These are phyloP conservation scores for Anthracocystis panici-leucophaei DNA, from an alignment of 1,284 basidiomycete genomes.

Conservation along the genomic window DNA sequence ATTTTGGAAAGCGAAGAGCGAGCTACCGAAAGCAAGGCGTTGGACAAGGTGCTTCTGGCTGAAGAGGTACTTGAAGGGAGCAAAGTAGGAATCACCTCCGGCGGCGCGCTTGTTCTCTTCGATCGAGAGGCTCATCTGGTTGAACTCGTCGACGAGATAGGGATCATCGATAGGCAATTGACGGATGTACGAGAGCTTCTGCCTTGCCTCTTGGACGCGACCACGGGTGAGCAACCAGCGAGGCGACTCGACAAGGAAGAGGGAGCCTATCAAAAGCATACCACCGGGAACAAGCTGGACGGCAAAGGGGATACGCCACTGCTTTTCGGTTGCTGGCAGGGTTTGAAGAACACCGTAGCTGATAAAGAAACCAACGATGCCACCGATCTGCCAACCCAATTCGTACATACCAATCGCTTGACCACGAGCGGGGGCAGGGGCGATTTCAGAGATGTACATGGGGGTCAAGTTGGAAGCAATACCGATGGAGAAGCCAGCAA, in stretches of 20 bases:
- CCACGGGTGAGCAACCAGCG: slow-evolving; percentile 76
- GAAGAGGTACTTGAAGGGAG: slow-evolving; percentile 52
- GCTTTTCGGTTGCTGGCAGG: slow-evolving; percentile 67
- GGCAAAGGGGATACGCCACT: slow-evolving; percentile 74
- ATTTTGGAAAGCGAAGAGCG: slow-evolving; percentile 33
- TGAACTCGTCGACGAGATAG: slow-evolving; percentile 51
- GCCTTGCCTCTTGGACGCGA: slow-evolving; percentile 59
- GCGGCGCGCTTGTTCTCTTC: slow-evolving; percentile 11
- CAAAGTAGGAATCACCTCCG: slow-evolving; percentile 39
- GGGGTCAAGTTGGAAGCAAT: slow-evolving; percentile 68
- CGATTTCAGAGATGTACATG: slow-evolving; percentile 69
- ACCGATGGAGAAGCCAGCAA: slow-evolving; percentile 71
- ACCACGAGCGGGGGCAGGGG: slow-evolving; percentile 72
- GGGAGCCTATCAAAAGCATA: slow-evolving; percentile 64
- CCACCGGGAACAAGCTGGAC: slow-evolving; percentile 74
- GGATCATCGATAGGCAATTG: slow-evolving; percentile 60
- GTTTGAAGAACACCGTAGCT: slow-evolving; percentile 72
- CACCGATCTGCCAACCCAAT: slow-evolving; percentile 71
- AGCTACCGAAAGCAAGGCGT: slow-evolving; percentile 20
- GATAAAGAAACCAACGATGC: slow-evolving; percentile 67
- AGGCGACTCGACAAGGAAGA: slow-evolving; percentile 75
- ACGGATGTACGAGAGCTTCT: slow-evolving; percentile 58
- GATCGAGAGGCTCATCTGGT: slow-evolving; percentile 20
- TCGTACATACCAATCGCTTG: slow-evolving; percentile 74
- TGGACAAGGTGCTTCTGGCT: slow-evolving; percentile 21